Conservation (phyloP, 208 protist genomes). For the Tritrichomonas foetus region DNA sequence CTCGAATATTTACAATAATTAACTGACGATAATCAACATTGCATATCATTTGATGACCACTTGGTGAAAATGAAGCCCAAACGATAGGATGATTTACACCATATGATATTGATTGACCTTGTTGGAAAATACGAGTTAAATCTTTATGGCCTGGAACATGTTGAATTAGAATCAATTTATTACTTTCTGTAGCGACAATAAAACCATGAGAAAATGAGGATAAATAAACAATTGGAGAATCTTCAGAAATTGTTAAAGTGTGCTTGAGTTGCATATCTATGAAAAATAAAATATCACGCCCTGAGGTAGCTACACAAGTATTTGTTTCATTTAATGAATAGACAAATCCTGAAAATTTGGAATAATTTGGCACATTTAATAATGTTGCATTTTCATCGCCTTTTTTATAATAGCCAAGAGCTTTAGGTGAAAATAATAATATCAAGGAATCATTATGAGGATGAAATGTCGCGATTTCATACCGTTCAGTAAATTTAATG, state of each 20-base stretch:
- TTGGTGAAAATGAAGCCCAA: neutral
- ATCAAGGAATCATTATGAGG: neutral
- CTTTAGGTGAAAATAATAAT: neutral
- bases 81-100: neutral
- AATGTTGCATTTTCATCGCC: neutral
- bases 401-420: neutral
- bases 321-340: conserved; percentile 33
- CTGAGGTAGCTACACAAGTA: neutral
- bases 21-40: conserved; percentile 20
- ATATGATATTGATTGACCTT: neutral
- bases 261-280: neutral
- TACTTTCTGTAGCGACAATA: neutral
- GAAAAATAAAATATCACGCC: neutral
- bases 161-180: conserved; percentile 5
- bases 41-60: conserved; percentile 5
- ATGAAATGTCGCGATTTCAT: neutral
- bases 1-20: neutral
- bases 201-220: neutral
- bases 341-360: neutral
- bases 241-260: conserved; percentile 18
- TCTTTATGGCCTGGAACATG: neutral
- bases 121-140: neutral
- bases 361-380: neutral
- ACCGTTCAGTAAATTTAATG: neutral
- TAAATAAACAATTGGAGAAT: neutral